These are phyloP conservation scores for Alnus rubra DNA, from an alignment of 306 rosid species.

Conservation along the genomic window DNA sequence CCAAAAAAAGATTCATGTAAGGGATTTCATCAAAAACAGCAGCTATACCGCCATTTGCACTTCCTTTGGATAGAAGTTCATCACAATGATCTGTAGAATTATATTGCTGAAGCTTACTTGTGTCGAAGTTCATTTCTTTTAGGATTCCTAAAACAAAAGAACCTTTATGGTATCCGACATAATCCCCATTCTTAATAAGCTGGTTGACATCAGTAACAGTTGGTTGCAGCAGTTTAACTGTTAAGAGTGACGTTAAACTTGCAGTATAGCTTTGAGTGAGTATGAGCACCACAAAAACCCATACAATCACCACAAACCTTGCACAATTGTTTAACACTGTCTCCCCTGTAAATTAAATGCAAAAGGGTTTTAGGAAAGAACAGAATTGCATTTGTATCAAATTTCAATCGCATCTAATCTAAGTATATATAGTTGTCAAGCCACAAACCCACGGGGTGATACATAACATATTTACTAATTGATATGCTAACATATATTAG, in stretches of 20 bases:
- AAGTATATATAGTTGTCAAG: too few species aligned
- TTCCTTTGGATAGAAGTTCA: too few species aligned
- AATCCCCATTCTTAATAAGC: constrained; percentile 31
- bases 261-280: constrained; percentile 70
- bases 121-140: constrained; percentile 23
- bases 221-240: constrained; percentile 56
- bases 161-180: constrained; percentile 46
- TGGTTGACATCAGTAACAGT: constrained; percentile 37
- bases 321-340: constrained; percentile 50
- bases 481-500: too few species aligned
- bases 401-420: too few species aligned
- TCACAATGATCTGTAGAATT: too few species aligned
- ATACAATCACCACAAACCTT: constrained; percentile 57
- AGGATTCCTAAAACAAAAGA: constrained; percentile 44
- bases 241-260: constrained; percentile 56
- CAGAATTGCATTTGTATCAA: background rate
- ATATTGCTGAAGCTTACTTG: too few species aligned
- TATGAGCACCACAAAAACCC: constrained; percentile 64
- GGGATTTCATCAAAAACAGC: constrained; percentile 49
- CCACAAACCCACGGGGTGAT: too few species aligned
- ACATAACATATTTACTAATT: too few species aligned
- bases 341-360: constrained; percentile 42
- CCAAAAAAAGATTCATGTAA: too few species aligned
- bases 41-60: too few species aligned
- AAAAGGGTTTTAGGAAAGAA: background rate